A percentile compares a stretch with the other conserved stretches of the same genome.
Evolutionary conservation across 257 asterid genomes (phyloP).

Genomic region (Solanum piurae): DNA sequence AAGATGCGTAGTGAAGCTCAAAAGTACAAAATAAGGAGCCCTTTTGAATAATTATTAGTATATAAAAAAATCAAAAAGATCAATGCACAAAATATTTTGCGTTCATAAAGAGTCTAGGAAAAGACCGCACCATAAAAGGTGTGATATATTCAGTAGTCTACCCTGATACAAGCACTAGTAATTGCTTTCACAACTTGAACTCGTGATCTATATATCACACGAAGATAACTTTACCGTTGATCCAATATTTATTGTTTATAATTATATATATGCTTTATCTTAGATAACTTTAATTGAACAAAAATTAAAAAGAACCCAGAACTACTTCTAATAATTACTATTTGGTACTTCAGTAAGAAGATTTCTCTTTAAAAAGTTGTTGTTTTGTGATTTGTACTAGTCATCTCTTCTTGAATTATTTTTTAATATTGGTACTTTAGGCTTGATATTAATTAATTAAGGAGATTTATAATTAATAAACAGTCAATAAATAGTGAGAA

Average conservation of each 20-base stretch:
- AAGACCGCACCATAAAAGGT: neutral
- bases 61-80: fast-evolving
- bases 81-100: neutral
- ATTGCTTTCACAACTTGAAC: fast-evolving
- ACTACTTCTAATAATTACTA: neutral
- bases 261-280: neutral
- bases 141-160: neutral
- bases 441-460: neutral
- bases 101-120: neutral
- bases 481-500: neutral
- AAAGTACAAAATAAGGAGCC: conserved; percentile 25
- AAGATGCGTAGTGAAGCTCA: conserved; percentile 32
- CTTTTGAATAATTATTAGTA: conserved; percentile 22
- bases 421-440: neutral
- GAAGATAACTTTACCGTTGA: neutral
- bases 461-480: neutral
- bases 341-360: neutral
- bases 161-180: neutral
- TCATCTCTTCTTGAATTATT: neutral
- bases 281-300: conserved; percentile 16
- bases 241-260: neutral
- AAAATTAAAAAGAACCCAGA: neutral
- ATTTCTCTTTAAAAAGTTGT: neutral
- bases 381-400: neutral
- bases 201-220: neutral